Base-by-base conservation (phyloP, 257 asterid species). In the Orobanche coerulescens region DNA sequence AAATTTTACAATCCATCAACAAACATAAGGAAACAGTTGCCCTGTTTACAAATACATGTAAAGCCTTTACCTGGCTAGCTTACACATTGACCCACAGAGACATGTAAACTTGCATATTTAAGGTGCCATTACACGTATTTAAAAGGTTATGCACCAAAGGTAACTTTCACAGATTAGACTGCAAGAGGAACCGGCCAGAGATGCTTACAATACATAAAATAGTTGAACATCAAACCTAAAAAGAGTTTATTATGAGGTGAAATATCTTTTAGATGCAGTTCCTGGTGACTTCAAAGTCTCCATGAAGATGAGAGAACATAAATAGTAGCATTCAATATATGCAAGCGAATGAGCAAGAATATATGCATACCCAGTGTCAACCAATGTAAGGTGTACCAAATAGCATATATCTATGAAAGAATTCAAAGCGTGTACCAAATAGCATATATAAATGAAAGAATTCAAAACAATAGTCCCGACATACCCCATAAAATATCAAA, bases 281-380 rank as follows among this genome's bases (percentile, higher is more conserved):
- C 22, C 4, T 42, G 51, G n/a, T n/a, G n/a, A n/a, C n/a, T n/a
- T n/a, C n/a, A n/a, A n/a, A n/a, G n/a, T n/a, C n/a, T n/a, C n/a
- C n/a, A n/a, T 28, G 40, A 51, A 69, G 20, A 53, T 48, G 31
- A 57, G 40, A 55, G 7, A 28, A 31, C 42, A 48, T 7, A 64
- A 2, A 49, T 46, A 25, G 24, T 5, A 57, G 19, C 11, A 6
- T 22, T 19, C 25, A 30, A 16, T 9, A 26, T 13, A 23, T n/a
- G 5, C 33, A 23, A 52, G 11, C 20, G 22, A 52, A 28, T 55
- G 2, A 14, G 12, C 14, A 31, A 53, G n/a, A 1, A 30, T 25
- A 26, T 28, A n/a, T 14, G 61, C 26, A 31, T 30, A 30, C 3
- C 15, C 44, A 39, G 3, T 3, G 34, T 59, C 25, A 42, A 59